Evolutionary conservation across 108 stramenopile genomes (phyloP).

Genomic region (Conticribra weissflogii): DNA sequence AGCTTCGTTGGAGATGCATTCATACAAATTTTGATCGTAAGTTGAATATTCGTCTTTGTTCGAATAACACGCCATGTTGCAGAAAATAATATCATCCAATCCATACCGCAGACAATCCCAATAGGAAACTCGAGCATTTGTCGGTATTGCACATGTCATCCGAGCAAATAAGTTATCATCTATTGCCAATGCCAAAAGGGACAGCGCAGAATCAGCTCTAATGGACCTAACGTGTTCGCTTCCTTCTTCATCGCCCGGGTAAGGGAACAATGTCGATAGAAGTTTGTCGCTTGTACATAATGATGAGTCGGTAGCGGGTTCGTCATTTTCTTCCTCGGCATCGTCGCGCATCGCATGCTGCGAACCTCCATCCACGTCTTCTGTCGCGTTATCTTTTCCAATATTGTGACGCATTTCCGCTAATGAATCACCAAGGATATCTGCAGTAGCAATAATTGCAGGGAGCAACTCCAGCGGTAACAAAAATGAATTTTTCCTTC

Average conservation of each 20-base stretch:
- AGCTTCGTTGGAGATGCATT: constrained; percentile 11
- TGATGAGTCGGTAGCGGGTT: no score
- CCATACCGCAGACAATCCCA: constrained; percentile 33
- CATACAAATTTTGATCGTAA: background rate
- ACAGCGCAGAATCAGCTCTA: constrained; percentile 34
- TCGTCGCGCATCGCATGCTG: constrained; percentile 6
- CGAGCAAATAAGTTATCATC: constrained; percentile 31
- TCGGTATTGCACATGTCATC: constrained; percentile 18
- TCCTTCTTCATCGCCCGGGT: background rate
- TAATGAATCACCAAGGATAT: constrained; percentile 27
- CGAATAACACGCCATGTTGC: constrained; percentile 28
- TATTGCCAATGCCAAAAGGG: constrained; percentile 42
- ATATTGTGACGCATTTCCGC: background rate
- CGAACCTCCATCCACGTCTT: background rate
- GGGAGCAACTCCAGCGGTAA: constrained; percentile 36
- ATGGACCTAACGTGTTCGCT: constrained; percentile 1
- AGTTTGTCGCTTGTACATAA: no score
- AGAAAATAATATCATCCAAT: constrained; percentile 26
- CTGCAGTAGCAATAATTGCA: constrained; percentile 23
- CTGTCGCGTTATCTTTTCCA: background rate
- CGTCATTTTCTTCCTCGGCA: background rate
- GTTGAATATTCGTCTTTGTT: constrained; percentile 1
- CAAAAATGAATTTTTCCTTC: constrained; percentile 21
- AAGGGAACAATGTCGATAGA: constrained; percentile 14
- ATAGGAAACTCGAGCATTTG: constrained; percentile 13